Evolutionary conservation across 2,329 filamentous ascomycete genomes (phyloP), one percentile per base, ranked within the genome.

Genomic region (Neoascochyta sp.): DNA sequence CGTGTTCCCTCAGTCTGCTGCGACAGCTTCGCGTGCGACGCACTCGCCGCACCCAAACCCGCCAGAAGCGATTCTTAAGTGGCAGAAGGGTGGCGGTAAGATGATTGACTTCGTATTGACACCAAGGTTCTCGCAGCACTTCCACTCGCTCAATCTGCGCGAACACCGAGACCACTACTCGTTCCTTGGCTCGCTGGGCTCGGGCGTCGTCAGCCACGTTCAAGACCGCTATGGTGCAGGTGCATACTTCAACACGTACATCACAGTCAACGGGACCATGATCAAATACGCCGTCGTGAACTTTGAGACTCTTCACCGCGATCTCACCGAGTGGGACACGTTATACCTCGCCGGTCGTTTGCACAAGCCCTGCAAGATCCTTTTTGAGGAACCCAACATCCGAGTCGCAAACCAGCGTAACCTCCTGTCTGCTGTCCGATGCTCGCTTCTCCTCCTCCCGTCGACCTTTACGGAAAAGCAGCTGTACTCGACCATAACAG

Each of bases 71-170:
- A 81, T 96, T 6, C 72, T 83, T 45, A 86, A 87, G 47, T 85
- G 88, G 46, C 90, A 96, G 63, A 81, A 86, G 51, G 86, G 86
- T 16, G 80, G 81, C 1, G 87, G 87, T 9, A 95, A 95, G 68
- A 94, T 96, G 81, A 94, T 98, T 43, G 92, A 98, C 65, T 95
- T 98, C 60, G 93, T 98, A 47, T 92, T 98, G 59, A 92, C 90
- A 15, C 90, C 96, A 8, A 86, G 86, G 1, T 86, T 94, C 62
- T 87, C 85, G 1, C 85, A 98, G 58, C 92, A 98, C 66, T 98
- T 90, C 86, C 92, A 98, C 66, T 89, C 84, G 18, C 73, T 98
- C 39, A 98, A 98, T 54, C 71, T 98, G 49, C 74, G 76, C 44
- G 83, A 95, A 60, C 84, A 98, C 57, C 83, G 86, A 6, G 76